Conservation (phyloP, 1,284 basidiomycete genomes). For the Trametes sp. region DNA sequence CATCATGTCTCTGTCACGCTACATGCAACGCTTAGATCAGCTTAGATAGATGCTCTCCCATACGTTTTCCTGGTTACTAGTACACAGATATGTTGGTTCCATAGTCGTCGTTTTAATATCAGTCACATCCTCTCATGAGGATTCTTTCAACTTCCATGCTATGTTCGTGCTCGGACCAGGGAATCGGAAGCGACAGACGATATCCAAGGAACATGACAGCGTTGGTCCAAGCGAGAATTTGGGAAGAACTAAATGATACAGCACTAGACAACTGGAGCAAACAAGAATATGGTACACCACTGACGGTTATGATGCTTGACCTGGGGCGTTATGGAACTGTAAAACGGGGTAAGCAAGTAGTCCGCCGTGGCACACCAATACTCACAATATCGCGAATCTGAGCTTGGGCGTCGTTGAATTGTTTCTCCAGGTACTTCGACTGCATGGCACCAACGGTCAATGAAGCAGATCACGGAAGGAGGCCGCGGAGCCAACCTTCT, state of each 20-base stretch:
- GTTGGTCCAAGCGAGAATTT: too few species aligned
- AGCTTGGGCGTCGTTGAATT: constrained; percentile 86
- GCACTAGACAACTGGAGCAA: not conserved
- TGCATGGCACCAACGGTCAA: constrained; percentile 39
- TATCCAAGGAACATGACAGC: too few species aligned
- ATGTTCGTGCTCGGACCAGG: not conserved
- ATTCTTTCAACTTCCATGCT: not conserved
- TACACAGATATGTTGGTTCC: not conserved
- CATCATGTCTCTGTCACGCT: constrained; percentile 1
- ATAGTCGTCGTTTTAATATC: constrained; percentile 4
- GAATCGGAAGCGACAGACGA: not conserved
- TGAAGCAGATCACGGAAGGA: not conserved
- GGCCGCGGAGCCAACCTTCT: constrained; percentile 64
- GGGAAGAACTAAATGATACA: constrained; percentile 11
- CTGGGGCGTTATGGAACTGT: constrained; percentile 71
- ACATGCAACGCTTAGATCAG: not conserved
- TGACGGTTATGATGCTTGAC: constrained; percentile 43
- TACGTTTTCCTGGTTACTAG: not conserved
- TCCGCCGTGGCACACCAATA: constrained; percentile 7
- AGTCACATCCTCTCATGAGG: not conserved
- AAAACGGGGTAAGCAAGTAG: not conserved
- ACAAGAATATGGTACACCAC: not conserved
- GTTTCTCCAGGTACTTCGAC: constrained; percentile 91
- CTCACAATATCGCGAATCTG: constrained; percentile 89
- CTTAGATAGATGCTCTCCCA: constrained; percentile 3